Percentiles rank a stretch among this genome's conserved stretches.
These are phyloP conservation scores for Trametes meyenii DNA, from an alignment of 768 basidiomycete species.

Conservation along the genomic window DNA sequence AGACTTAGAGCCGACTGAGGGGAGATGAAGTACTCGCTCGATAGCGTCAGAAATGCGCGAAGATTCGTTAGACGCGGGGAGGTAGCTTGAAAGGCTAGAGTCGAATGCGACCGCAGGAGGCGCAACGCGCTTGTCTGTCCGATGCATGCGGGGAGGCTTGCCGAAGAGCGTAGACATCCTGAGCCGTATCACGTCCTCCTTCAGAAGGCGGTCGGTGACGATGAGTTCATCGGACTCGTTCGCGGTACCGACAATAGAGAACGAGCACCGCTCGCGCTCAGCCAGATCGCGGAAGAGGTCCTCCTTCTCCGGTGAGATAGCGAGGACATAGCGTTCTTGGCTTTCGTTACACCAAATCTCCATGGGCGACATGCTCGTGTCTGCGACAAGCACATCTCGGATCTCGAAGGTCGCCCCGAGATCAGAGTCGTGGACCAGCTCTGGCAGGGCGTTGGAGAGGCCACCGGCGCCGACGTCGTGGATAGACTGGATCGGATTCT, in stretches of 20 bases:
- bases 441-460: constrained; percentile 93
- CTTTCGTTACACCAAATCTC: constrained; percentile 99
- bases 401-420: constrained; percentile 94
- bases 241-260: constrained; percentile 87
- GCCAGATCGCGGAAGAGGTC: constrained; percentile 75
- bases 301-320: constrained; percentile 68
- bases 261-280: constrained; percentile 89
- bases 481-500: constrained; percentile 90
- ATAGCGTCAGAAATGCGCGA: constrained; percentile 62
- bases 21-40: constrained; percentile 84
- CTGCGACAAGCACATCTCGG: constrained; percentile 88
- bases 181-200: constrained; percentile 79
- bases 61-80: constrained; percentile 47
- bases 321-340: constrained; percentile 97
- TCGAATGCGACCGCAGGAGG: constrained; percentile 58
- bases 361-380: constrained; percentile 96
- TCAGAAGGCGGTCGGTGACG: constrained; percentile 85
- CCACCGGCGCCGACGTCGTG: constrained; percentile 99
- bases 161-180: constrained; percentile 97
- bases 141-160: constrained; percentile 90
- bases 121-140: constrained; percentile 54
- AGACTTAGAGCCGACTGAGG: constrained; percentile 92
- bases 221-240: constrained; percentile 81
- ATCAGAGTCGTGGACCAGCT: constrained; percentile 94
- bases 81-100: constrained; percentile 64